Percentiles rank a stretch among this genome's conserved stretches.
Conservation (phyloP, 169 alveolate genomes). For the Plasmodium adleri region DNA sequence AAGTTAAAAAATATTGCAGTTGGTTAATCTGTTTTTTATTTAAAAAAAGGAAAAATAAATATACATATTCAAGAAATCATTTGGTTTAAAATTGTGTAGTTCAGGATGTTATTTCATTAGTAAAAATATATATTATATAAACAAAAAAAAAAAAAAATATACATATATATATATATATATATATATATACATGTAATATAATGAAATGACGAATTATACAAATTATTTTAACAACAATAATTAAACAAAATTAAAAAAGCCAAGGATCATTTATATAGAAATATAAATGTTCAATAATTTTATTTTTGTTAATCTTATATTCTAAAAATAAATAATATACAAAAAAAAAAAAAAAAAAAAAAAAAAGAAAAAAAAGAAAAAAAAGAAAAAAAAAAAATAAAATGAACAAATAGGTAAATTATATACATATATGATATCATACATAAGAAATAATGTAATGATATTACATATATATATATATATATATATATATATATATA, state of each 20-base stretch:
- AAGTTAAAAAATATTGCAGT: no score
- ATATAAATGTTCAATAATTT: constrained; percentile 6
- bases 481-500: not conserved
- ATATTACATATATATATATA: not conserved
- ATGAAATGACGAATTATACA: constrained; percentile 26
- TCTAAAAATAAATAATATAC: not conserved
- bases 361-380: not conserved
- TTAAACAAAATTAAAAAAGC: constrained; percentile 76
- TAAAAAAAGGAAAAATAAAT: no score
- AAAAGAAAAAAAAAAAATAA: not conserved
- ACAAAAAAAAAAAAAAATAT: constrained; percentile 17
- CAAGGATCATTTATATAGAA: constrained; percentile 17
- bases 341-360: constrained; percentile 5
- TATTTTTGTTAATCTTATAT: not conserved
- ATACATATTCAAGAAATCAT: no score
- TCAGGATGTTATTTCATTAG: not conserved
- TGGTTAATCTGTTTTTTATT: no score
- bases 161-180: no score
- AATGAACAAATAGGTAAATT: no score
- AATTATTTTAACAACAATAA: constrained; percentile 49
- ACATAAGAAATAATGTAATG: not conserved
- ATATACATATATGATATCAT: no score
- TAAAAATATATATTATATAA: constrained; percentile 13
- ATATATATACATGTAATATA: no score
- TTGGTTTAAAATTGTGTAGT: constrained; percentile 18